phyloP scores from a whole-genome alignment of 257 asterid genomes.

The Coffea eugenioides region DNA sequence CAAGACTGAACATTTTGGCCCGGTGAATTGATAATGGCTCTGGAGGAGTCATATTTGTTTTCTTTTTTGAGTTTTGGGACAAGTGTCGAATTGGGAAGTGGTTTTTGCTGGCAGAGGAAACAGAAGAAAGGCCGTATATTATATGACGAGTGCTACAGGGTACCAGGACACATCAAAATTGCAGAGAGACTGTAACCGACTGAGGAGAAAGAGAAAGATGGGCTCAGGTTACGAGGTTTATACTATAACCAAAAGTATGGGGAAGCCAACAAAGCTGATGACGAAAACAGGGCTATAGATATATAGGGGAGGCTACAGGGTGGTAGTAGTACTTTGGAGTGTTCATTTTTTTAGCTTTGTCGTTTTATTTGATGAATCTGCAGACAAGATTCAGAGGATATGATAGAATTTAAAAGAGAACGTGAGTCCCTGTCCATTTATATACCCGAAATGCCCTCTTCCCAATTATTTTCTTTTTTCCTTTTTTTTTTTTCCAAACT shows the following conservation, averaged over 20 bases:
- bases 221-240: conserved; percentile 56
- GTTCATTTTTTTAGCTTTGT: background rate
- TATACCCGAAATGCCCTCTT: conserved; percentile 10
- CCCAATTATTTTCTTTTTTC: too few relatives aligned
- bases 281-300: conserved; percentile 6
- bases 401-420: background rate
- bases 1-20: background rate
- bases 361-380: background rate
- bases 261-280: conserved; percentile 8
- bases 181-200: too few relatives aligned
- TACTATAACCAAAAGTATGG: conserved; percentile 4
- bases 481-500: too few relatives aligned
- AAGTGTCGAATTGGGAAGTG: conserved; percentile 50
- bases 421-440: conserved; percentile 3
- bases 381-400: conserved; percentile 4
- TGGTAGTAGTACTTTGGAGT: background rate
- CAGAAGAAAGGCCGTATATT: background rate
- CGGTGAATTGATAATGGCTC: conserved; percentile 41
- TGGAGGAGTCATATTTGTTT: conserved; percentile 8
- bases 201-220: background rate
- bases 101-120: conserved; percentile 2
- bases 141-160: background rate
- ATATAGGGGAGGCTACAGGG: background rate
- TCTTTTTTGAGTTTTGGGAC: conserved; percentile 24
- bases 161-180: background rate